A percentile compares a stretch with the other conserved stretches of the same genome.
These are phyloP conservation scores for Silene uniflora DNA, from an alignment of 148 eudicot genomes.

Conservation along the genomic window DNA sequence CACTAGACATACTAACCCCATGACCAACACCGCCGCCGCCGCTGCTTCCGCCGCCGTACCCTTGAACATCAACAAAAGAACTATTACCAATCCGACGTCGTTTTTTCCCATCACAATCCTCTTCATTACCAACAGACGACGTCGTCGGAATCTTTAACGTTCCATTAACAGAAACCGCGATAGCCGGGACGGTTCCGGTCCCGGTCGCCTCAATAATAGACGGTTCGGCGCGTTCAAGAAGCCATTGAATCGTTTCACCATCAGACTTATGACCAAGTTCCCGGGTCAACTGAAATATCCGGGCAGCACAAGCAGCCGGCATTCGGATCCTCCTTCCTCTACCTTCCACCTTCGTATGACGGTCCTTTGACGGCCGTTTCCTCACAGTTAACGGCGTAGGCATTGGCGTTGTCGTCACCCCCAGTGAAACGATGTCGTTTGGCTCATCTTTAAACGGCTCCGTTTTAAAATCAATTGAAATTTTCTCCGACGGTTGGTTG, in stretches of 20 bases:
- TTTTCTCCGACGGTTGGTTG: slow-evolving; percentile 12
- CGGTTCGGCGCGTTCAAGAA: slow-evolving; percentile 75
- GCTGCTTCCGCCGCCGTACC: background rate
- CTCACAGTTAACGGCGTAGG: slow-evolving; percentile 13
- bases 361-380: slow-evolving; percentile 69
- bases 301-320: slow-evolving; percentile 89
- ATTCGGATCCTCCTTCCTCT: slow-evolving; percentile 79
- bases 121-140: slow-evolving; percentile 19
- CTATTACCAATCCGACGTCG: slow-evolving; percentile 44
- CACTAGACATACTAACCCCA: slow-evolving; percentile 26
- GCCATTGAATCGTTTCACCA: slow-evolving; percentile 81
- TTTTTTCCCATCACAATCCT: slow-evolving; percentile 23
- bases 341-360: slow-evolving; percentile 91
- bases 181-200: slow-evolving; percentile 84
- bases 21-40: background rate
- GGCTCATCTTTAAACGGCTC: slow-evolving; percentile 50
- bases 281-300: slow-evolving; percentile 81
- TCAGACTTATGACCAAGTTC: slow-evolving; percentile 81
- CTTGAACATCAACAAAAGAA: slow-evolving; percentile 46
- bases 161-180: slow-evolving; percentile 91
- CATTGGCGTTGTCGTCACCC: background rate
- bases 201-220: slow-evolving; percentile 89
- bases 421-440: slow-evolving; percentile 23
- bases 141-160: slow-evolving; percentile 72
- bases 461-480: slow-evolving; percentile 28